Evolutionary conservation across 148 eudicot genomes (phyloP), one percentile per base, ranked within the genome.

Genomic region (Nepenthes mirabilis): DNA sequence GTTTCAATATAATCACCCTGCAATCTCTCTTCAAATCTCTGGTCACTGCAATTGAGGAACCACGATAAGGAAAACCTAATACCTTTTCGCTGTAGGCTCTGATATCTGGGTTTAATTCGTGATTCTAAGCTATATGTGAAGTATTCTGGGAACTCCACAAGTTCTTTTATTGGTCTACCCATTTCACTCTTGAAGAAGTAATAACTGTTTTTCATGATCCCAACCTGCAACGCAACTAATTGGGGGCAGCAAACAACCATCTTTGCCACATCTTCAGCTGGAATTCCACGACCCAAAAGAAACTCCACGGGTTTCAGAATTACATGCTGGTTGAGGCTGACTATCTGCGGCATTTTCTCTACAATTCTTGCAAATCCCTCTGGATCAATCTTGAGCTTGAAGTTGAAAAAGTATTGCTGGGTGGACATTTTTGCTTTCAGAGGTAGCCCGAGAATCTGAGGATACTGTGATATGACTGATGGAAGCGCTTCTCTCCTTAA

Each of bases 241-340:
- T 88, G 98, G 40, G 98, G 98, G 60, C 98, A 93, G 70, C 74
- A 83, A 56, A 86, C 85, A 33, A 88, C 64, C 98, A 93, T 93
- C 59, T 62, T 82, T 6, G 91, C 88, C 51, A 88, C 89, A 73
- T 86, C 96, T 35, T 48, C 82, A 0, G 71, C 14, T 2, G 77
- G 53, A 32, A 93, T 70, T 48, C 76, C 87, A 34, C 83, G 72
- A 34, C 70, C 96, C 50, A 88, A 37, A 23, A 93, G 87, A 68
- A 93, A 93, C 47, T 82, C 79, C 43, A 86, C 70, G 1, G 87
- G 85, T 63, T 83, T 86, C 96, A 88, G 81, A 50, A 93, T 82
- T 75, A 93, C 89, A 45, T 74, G 70, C 62, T 88, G 96, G 64
- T 72, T 70, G n/a, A 93, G 91, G 72, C 85, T 86, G 36, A 84